Percentiles rank a stretch among this genome's conserved stretches.
phyloP scores from a whole-genome alignment of 345 rosid species.

The Pistacia integerrima region DNA sequence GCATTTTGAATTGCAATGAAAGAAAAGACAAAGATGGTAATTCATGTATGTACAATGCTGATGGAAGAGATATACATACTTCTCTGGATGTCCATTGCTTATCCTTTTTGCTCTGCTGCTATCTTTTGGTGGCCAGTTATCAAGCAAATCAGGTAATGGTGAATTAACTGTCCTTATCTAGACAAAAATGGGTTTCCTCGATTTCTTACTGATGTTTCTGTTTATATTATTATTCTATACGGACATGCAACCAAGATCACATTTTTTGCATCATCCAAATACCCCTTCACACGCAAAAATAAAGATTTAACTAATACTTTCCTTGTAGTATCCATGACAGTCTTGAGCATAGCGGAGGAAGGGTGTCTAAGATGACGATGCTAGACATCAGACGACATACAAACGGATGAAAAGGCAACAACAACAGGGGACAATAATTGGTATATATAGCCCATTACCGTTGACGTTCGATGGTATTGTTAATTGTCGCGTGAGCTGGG shows the following conservation, averaged over 20 bases:
- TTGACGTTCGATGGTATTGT: too few relatives aligned
- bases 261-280: not conserved
- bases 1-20: conserved; percentile 52
- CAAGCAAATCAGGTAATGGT: conserved; percentile 47
- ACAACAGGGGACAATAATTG: too few relatives aligned
- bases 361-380: too few relatives aligned
- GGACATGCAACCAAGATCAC: not conserved
- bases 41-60: conserved; percentile 26
- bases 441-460: too few relatives aligned
- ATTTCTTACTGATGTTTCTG: not conserved
- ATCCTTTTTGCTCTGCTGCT: conserved; percentile 41
- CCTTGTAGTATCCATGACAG: conserved; percentile 23
- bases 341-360: too few relatives aligned
- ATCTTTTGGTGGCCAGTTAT: conserved; percentile 52
- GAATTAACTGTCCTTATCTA: not conserved
- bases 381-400: too few relatives aligned
- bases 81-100: conserved; percentile 66
- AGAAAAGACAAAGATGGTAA: conserved; percentile 43
- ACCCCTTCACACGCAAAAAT: not conserved
- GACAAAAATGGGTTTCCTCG: not conserved
- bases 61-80: conserved; percentile 39
- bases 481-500: too few relatives aligned
- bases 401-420: too few relatives aligned
- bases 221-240: not conserved
- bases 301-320: not conserved